These are phyloP conservation scores for Primulina eburnea DNA, from an alignment of 257 asterid species.

Conservation along the genomic window DNA sequence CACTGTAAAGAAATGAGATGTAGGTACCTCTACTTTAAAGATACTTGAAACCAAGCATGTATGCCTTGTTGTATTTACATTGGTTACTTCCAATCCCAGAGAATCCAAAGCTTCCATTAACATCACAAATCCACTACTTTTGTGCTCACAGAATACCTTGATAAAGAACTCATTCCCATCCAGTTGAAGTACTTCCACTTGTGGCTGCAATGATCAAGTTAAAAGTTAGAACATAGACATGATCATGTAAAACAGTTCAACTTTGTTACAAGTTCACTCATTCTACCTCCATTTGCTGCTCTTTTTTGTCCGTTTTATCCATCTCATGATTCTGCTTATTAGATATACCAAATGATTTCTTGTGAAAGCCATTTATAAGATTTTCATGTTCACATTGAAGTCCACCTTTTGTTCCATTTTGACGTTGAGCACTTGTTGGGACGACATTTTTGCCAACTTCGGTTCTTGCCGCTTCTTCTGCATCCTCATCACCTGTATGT, in stretches of 20 bases:
- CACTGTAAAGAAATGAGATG: neutral
- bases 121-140: slow-evolving; percentile 73
- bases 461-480: slow-evolving; percentile 16
- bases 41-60: slow-evolving; percentile 73
- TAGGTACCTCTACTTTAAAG: slow-evolving; percentile 81
- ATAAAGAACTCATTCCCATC: slow-evolving; percentile 79
- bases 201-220: slow-evolving; percentile 52
- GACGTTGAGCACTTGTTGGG: neutral
- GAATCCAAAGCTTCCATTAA: slow-evolving; percentile 66
- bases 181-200: slow-evolving; percentile 82
- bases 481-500: slow-evolving; percentile 56
- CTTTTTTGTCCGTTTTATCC: slow-evolving; percentile 42
- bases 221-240: no score
- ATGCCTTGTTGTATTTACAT: slow-evolving; percentile 76
- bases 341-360: slow-evolving; percentile 9
- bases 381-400: slow-evolving; percentile 34
- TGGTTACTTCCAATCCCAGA: slow-evolving; percentile 68
- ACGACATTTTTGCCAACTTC: no score
- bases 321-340: slow-evolving; percentile 31
- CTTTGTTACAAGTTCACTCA: neutral
- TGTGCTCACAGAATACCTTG: slow-evolving; percentile 84
- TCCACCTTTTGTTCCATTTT: slow-evolving; percentile 30
- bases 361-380: slow-evolving; percentile 29
- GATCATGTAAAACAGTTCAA: no score
- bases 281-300: slow-evolving; percentile 93